These are phyloP conservation scores for Coemansia javaensis DNA, from an alignment of 192 early-diverging fungal genomes.

Conservation along the genomic window DNA sequence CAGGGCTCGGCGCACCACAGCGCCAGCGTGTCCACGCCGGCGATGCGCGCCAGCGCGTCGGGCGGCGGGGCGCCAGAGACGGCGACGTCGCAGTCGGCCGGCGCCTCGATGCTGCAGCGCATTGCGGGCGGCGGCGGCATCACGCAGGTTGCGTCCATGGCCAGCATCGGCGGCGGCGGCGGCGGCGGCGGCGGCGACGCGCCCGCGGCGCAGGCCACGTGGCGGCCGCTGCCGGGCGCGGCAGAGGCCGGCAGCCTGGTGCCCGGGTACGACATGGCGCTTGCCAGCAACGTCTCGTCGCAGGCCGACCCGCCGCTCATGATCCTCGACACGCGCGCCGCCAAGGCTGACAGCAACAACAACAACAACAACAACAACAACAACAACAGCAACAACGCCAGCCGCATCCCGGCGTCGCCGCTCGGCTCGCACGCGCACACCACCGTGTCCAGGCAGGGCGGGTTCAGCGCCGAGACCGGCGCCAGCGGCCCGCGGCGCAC, in stretches of 20 bases:
- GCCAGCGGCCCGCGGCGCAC: conserved; percentile 11
- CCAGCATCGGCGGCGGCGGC: neutral
- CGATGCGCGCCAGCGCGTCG: conserved; percentile 3
- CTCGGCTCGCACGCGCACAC: neutral
- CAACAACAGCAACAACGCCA: too few relatives aligned
- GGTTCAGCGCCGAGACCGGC: conserved; percentile 16
- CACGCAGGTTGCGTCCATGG: neutral
- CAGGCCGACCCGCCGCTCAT: conserved; percentile 33
- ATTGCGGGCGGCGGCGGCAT: neutral
- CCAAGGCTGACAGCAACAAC: conserved; percentile 4
- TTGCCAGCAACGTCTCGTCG: conserved; percentile 36
- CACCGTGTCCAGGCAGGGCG: conserved; percentile 5
- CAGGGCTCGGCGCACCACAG: neutral
- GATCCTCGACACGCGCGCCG: conserved; percentile 19
- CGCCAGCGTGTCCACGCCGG: conserved; percentile 22
- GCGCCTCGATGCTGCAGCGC: conserved; percentile 7
- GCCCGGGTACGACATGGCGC: conserved; percentile 5
- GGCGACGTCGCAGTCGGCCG: conserved; percentile 7
- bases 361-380: too few relatives aligned
- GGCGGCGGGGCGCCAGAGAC: neutral
- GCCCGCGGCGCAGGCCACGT: conserved; percentile 1
- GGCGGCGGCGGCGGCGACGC: neutral
- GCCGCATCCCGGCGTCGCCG: neutral
- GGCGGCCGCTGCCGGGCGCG: conserved; percentile 11
- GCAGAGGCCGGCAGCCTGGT: too few relatives aligned